phyloP scores from a whole-genome alignment of 257 asterid genomes.

The Rhazya stricta region DNA sequence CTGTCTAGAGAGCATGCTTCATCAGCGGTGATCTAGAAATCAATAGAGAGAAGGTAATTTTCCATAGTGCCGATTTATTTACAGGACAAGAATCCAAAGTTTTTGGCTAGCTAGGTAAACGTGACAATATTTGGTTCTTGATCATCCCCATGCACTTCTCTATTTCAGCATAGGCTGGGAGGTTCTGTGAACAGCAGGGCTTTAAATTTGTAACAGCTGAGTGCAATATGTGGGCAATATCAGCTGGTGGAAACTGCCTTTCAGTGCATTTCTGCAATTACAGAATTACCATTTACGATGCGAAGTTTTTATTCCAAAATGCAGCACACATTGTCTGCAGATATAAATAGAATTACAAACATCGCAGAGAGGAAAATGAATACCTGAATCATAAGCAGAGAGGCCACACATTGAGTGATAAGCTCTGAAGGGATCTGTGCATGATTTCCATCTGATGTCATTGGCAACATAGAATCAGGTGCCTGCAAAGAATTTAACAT shows the following conservation, averaged over 20 bases:
- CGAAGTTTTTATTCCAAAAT: background rate
- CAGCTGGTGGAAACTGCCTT: conserved; percentile 84
- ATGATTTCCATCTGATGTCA: conserved; percentile 39
- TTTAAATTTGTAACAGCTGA: conserved; percentile 74
- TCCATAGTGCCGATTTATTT: background rate
- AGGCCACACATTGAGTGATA: conserved; percentile 71
- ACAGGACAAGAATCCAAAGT: background rate
- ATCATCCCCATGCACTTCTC: conserved; percentile 90
- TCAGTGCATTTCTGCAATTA: conserved; percentile 82
- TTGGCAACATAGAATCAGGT: conserved; percentile 35
- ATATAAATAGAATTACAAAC: background rate
- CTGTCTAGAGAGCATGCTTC: no score
- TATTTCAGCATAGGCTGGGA: conserved; percentile 68
- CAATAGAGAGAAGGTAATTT: background rate
- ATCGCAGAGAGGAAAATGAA: background rate
- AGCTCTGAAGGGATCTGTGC: conserved; percentile 64
- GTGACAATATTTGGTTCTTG: conserved; percentile 85
- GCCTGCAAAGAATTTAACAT: conserved; percentile 36
- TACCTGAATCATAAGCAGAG: conserved; percentile 83
- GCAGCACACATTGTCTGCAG: background rate
- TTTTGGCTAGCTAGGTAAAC: conserved; percentile 53
- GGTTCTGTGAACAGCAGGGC: conserved; percentile 69
- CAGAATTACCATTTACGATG: background rate
- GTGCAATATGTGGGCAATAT: conserved; percentile 79
- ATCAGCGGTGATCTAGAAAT: no score